Percentiles rank a stretch among this genome's conserved stretches.
These are phyloP conservation scores for Kwoniella botswanensis DNA, from an alignment of 768 basidiomycete species.

Conservation along the genomic window DNA sequence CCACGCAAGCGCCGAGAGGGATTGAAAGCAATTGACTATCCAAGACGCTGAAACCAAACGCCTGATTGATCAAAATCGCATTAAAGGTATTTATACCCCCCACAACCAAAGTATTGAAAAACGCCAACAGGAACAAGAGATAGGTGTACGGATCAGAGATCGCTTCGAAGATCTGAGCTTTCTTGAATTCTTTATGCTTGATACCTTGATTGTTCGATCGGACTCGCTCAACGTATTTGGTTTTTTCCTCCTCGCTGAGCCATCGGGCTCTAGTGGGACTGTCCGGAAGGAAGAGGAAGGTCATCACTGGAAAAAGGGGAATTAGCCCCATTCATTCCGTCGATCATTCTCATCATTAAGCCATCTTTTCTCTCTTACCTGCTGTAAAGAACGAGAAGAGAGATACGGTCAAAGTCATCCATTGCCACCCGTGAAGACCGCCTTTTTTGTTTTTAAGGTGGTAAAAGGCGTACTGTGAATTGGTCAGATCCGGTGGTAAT, in stretches of 20 bases:
- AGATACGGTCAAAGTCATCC: slow-evolving; percentile 33
- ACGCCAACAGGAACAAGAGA: slow-evolving; percentile 61
- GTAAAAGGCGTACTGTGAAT: slow-evolving; percentile 32
- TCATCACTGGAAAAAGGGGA: slow-evolving; percentile 15
- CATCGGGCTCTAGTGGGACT: slow-evolving; percentile 32
- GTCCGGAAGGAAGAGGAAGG: slow-evolving; percentile 35
- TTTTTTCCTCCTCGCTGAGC: slow-evolving; percentile 59
- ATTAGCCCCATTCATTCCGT: neutral
- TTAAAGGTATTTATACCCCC: slow-evolving; percentile 44
- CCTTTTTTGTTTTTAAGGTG: slow-evolving; percentile 21
- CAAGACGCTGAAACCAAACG: slow-evolving; percentile 54
- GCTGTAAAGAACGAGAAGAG: slow-evolving; percentile 23
- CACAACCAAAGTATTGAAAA: slow-evolving; percentile 58
- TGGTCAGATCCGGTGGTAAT: too few relatives aligned
- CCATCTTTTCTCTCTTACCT: slow-evolving; percentile 3
- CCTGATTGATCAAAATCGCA: slow-evolving; percentile 35
- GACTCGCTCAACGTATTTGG: slow-evolving; percentile 38
- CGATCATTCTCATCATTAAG: neutral
- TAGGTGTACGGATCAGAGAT: slow-evolving; percentile 62
- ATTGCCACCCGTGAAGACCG: slow-evolving; percentile 36
- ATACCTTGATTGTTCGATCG: slow-evolving; percentile 66
- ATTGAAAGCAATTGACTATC: slow-evolving; percentile 53
- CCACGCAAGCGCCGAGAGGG: slow-evolving; percentile 22
- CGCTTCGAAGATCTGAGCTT: slow-evolving; percentile 60
- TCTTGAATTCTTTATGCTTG: slow-evolving; percentile 64